A percentile compares a stretch with the other conserved stretches of the same genome.
Evolutionary conservation across 495 filamentous ascomycete genomes (phyloP).

Genomic region (Recurvomyces mirabilis): DNA sequence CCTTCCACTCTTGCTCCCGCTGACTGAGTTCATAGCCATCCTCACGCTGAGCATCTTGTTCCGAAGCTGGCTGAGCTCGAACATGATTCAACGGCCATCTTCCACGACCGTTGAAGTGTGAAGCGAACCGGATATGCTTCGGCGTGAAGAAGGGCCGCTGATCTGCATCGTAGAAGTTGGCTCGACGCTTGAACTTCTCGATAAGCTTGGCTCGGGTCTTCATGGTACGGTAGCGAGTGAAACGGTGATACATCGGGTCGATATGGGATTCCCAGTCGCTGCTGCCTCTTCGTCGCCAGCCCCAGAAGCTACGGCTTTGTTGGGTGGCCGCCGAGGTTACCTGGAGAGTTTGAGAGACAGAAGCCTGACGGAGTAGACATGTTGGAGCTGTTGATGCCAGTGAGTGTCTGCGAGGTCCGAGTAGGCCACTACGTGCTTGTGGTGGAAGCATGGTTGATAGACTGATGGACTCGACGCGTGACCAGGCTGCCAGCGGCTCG

Average conservation of each 20-base stretch:
- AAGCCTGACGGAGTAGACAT: no score
- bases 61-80: not conserved
- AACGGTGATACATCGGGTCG: slow-evolving; percentile 12
- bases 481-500: no score
- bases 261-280: slow-evolving; percentile 11
- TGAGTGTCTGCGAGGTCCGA: not conserved
- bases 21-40: slow-evolving; percentile 12
- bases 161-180: slow-evolving; percentile 7
- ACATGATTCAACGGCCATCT: not conserved
- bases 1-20: slow-evolving; percentile 20
- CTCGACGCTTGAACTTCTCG: slow-evolving; percentile 6
- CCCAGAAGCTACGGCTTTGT: slow-evolving; percentile 8
- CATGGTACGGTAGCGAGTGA: slow-evolving; percentile 10
- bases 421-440: not conserved
- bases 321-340: not conserved
- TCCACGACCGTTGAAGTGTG: slow-evolving; percentile 8
- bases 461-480: no score
- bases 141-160: slow-evolving; percentile 17
- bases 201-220: slow-evolving; percentile 18
- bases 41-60: not conserved
- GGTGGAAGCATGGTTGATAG: not conserved
- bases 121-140: slow-evolving; percentile 13
- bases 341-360: not conserved
- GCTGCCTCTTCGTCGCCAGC: not conserved
- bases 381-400: not conserved